A percentile compares a stretch with the other conserved stretches of the same genome.
Evolutionary conservation across 2,329 filamentous ascomycete species (phyloP).

Genomic region (Pseudogymnoascus sp.): DNA sequence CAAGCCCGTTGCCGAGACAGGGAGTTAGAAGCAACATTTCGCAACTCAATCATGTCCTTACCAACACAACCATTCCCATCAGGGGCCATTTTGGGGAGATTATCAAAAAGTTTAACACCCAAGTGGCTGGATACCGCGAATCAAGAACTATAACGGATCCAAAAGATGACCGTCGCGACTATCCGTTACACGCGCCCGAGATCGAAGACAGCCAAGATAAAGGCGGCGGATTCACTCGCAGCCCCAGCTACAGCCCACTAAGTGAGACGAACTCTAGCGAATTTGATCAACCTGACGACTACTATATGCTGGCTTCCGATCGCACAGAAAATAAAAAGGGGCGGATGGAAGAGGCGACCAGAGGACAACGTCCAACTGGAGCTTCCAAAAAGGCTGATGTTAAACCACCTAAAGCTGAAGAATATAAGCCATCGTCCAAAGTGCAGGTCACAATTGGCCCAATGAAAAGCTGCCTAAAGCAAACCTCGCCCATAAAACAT

Average conservation of each 20-base stretch:
- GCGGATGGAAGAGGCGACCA: background rate
- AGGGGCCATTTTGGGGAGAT: background rate
- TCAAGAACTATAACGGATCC: background rate
- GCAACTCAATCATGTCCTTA: background rate
- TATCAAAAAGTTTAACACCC: background rate
- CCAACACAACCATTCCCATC: background rate
- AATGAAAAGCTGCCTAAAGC: background rate
- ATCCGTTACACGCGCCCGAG: background rate
- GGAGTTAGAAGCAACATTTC: slow-evolving; percentile 1
- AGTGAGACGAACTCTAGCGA: background rate
- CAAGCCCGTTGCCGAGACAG: slow-evolving; percentile 26
- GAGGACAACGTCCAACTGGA: background rate
- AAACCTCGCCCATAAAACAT: background rate
- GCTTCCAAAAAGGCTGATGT: background rate
- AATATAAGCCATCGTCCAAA: background rate
- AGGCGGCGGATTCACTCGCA: background rate
- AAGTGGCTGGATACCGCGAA: background rate
- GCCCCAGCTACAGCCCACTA: background rate
- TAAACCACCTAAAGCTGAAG: background rate
- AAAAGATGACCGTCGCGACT: too few relatives aligned
- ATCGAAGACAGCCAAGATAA: background rate
- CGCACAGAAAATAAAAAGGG: background rate
- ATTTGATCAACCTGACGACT: background rate
- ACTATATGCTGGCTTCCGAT: background rate
- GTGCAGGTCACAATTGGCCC: background rate